Conservation (phyloP, 2,329 filamentous ascomycete species). For the Orbilia brochopaga region DNA sequence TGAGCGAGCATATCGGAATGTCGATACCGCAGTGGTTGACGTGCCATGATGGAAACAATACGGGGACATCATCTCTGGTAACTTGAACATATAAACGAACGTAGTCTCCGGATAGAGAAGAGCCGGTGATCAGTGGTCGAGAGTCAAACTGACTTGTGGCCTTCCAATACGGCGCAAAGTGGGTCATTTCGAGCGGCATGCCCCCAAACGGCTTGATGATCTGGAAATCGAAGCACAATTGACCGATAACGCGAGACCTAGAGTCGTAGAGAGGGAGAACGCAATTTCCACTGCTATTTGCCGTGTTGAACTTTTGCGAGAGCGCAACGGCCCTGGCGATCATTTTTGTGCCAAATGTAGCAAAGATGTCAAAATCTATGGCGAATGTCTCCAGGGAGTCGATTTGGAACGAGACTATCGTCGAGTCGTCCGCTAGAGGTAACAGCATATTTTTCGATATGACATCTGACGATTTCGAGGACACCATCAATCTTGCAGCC, state of each 20-base stretch:
- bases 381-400: conserved; percentile 91
- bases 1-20: conserved; percentile 79
- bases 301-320: conserved; percentile 79
- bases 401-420: conserved; percentile 91
- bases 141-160: conserved; percentile 91
- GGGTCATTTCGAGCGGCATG: conserved; percentile 90
- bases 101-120: conserved; percentile 94
- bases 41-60: conserved; percentile 86
- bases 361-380: conserved; percentile 96
- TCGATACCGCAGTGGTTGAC: conserved; percentile 77
- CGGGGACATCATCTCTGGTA: conserved; percentile 82
- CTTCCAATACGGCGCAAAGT: conserved; percentile 99
- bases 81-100: conserved; percentile 89
- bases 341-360: conserved; percentile 94
- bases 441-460: conserved; percentile 96
- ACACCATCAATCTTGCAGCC: conserved; percentile 91
- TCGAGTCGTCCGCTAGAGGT: conserved; percentile 93
- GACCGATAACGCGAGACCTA: conserved; percentile 85
- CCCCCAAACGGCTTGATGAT: conserved; percentile 96
- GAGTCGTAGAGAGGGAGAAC: conserved; percentile 92
- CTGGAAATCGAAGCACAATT: conserved; percentile 91
- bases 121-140: conserved; percentile 87
- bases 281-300: conserved; percentile 78
- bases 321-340: conserved; percentile 95
- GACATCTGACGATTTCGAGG: conserved; percentile 91